Conservation (phyloP, 768 basidiomycete species). For the Psilocybe cyanescens region DNA sequence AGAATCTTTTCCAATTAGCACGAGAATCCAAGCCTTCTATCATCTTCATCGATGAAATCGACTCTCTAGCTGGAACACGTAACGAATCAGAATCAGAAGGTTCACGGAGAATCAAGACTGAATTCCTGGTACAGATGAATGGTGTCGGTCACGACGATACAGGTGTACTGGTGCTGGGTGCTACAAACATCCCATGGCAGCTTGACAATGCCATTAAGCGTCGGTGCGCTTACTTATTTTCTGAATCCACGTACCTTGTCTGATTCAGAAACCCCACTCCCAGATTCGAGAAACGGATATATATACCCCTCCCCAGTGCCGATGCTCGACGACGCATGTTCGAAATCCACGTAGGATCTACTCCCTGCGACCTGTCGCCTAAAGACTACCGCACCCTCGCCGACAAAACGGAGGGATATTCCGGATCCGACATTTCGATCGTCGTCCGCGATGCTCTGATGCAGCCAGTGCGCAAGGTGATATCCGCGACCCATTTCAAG, state of each 20-base stretch:
- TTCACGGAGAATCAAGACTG: conserved; percentile 96
- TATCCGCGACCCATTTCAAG: conserved; percentile 96
- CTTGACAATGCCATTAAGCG: conserved; percentile 97
- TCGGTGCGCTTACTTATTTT: conserved; percentile 51
- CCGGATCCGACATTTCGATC: conserved; percentile 94
- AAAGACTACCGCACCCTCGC: conserved; percentile 85
- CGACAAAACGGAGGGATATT: conserved; percentile 89
- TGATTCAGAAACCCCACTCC: background rate
- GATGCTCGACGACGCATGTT: conserved; percentile 96
- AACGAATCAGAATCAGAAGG: conserved; percentile 98
- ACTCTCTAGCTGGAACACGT: conserved; percentile 92
- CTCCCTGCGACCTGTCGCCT: conserved; percentile 80
- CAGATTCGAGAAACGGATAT: conserved; percentile 97
- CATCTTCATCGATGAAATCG: conserved; percentile 99
- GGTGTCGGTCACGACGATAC: conserved; percentile 98
- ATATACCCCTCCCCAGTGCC: conserved; percentile 94
- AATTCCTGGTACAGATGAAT: conserved; percentile 98
- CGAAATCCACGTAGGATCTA: conserved; percentile 92
- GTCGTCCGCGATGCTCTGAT: conserved; percentile 96
- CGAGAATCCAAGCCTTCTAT: conserved; percentile 96
- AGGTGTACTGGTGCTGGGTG: conserved; percentile 94
- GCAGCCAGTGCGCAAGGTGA: conserved; percentile 97
- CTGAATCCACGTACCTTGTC: background rate
- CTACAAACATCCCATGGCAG: conserved; percentile 99
- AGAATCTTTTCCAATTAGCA: conserved; percentile 95